Evolutionary conservation across 306 rosid species (phyloP).

Genomic region (Herpetospermum pedunculosum): DNA sequence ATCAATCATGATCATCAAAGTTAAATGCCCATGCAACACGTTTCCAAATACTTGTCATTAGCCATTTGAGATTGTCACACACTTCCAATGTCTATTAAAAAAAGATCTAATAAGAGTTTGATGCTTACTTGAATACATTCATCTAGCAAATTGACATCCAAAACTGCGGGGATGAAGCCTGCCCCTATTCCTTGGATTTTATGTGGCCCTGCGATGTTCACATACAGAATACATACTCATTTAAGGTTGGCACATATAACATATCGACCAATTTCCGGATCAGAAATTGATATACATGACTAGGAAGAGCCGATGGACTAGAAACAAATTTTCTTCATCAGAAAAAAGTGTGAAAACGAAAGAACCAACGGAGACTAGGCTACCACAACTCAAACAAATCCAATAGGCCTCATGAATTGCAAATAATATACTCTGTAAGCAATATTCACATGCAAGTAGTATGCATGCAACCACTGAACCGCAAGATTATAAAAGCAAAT

Average conservation of each 20-base stretch:
- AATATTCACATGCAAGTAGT: background rate
- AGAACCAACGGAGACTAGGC: background rate
- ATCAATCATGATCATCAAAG: background rate
- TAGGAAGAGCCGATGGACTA: background rate
- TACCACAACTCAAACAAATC: background rate
- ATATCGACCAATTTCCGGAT: background rate
- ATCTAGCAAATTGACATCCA: conserved; percentile 55
- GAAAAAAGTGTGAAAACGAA: background rate
- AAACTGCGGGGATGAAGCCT: conserved; percentile 91
- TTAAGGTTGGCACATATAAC: conserved; percentile 12
- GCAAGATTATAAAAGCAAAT: background rate
- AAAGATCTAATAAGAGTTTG: background rate
- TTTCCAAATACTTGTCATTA: background rate
- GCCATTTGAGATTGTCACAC: background rate
- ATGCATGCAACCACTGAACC: background rate
- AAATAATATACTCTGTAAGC: background rate
- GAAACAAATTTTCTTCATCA: background rate
- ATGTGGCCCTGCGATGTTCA: conserved; percentile 62
- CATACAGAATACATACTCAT: conserved; percentile 7
- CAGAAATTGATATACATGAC: background rate
- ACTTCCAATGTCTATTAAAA: background rate
- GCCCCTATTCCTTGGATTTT: conserved; percentile 99
- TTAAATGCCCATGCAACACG: background rate
- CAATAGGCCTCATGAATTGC: background rate
- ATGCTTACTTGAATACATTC: conserved; percentile 79